Conservation (phyloP, 192 early-diverging fungal genomes). For the Coemansia sp. region DNA sequence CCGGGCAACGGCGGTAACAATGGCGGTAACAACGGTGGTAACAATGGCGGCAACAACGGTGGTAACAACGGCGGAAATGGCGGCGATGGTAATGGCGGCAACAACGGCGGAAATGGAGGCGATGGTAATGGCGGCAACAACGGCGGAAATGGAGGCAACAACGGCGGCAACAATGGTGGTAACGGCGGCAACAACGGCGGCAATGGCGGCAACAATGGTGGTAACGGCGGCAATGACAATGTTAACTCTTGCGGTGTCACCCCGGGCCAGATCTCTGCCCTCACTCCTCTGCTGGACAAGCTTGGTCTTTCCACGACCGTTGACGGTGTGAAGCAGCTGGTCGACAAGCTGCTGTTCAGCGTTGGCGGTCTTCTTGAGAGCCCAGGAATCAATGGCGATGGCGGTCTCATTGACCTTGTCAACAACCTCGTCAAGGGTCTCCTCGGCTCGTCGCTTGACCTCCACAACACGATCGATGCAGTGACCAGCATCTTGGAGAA, state of each 20-base stretch:
- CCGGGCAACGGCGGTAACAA: slow-evolving; percentile 7
- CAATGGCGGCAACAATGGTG: not conserved
- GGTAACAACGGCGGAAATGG: slow-evolving; percentile 13
- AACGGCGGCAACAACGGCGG: slow-evolving; percentile 4
- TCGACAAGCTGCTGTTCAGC: slow-evolving; percentile 32
- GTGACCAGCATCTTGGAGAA: slow-evolving; percentile 38
- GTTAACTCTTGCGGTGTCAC: slow-evolving; percentile 35
- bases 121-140: slow-evolving; percentile 30
- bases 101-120: slow-evolving; percentile 13
- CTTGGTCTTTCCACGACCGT: slow-evolving; percentile 32
- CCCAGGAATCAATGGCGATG: slow-evolving; percentile 21
- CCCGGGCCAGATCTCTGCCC: slow-evolving; percentile 40
- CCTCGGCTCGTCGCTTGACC: slow-evolving; percentile 30
- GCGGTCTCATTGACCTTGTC: slow-evolving; percentile 39
- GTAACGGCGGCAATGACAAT: slow-evolving; percentile 18
- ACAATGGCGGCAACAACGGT: slow-evolving; percentile 4
- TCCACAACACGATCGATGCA: slow-evolving; percentile 39
- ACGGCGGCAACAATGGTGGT: slow-evolving; percentile 16
- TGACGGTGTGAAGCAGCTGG: slow-evolving; percentile 45
- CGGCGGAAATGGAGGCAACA: slow-evolving; percentile 14
- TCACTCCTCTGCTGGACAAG: slow-evolving; percentile 42
- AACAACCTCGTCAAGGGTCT: slow-evolving; percentile 47
- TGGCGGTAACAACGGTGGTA: not conserved
- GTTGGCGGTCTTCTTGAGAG: slow-evolving; percentile 41
- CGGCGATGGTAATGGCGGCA: not conserved